Evolutionary conservation across 805 yeast genomes (phyloP), one percentile per base, ranked within the genome.

Genomic region (Danielia oregonensis): DNA sequence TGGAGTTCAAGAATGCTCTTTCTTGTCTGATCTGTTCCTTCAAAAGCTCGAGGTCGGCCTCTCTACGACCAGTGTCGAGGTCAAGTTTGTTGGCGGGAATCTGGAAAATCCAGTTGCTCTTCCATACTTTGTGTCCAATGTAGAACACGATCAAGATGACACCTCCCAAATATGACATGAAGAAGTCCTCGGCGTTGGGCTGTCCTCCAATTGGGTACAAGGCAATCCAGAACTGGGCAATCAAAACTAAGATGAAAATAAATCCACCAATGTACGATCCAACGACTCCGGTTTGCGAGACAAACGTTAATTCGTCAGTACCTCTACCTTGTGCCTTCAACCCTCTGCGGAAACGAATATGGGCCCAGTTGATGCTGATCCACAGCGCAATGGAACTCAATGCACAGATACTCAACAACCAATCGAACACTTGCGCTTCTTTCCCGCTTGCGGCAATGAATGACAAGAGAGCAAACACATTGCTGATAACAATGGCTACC

Each of bases 341-440:
- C 2, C 83, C 87, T 33, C 71, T 67, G 53, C 76, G 72, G 62
- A 83, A 85, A 39, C 78, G 72, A 26, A 80, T 45, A 52, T 82
- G 89, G 29, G 81, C 75, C 26, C 74, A 60, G 52, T 82, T 78
- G 43, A 84, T 78, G 5, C 86, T 74, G 33, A 80, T 82, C 95
- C 95, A 85, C 23, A 86, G 79, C 60, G 82, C 77, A 40, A 84
- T 67, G n/a, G 88, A 78, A 1, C 88, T 78, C 43, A 85, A 65
- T 41, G 89, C 89, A 26, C 87, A 79, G 22, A 85, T 58, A n/a
- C 89, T 83, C 49, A 82, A 65, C 58, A 85, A 59, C 93, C 93
- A 85, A 45, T 68, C 67, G 63, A 85, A 86, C 18, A 82, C 81
- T 6, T 61, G 72, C 32, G 70, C 71, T 54, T 76, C 73, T 39